These are phyloP conservation scores for Urochloa ruziziensis DNA, from an alignment of 176 grass and related monocot genomes.

Conservation along the genomic window DNA sequence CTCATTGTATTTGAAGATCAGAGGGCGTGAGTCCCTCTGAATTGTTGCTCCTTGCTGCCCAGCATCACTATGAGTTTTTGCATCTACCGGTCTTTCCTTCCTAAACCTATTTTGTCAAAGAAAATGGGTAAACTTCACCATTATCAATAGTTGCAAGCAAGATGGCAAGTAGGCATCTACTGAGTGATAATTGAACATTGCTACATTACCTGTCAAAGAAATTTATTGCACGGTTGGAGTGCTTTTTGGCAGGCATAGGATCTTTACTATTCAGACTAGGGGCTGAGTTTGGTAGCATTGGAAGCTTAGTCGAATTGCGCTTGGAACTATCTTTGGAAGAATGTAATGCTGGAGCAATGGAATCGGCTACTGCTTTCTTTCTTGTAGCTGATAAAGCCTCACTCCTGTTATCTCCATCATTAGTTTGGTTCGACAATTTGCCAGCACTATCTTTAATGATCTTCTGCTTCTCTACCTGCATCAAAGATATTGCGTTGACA, in stretches of 20 bases:
- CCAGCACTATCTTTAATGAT: slow-evolving; percentile 70
- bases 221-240: slow-evolving; percentile 33
- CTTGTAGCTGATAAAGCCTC: slow-evolving; percentile 31
- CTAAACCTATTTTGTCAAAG: slow-evolving; percentile 61
- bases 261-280: slow-evolving; percentile 35
- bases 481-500: slow-evolving; percentile 21
- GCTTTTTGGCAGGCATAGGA: slow-evolving; percentile 48
- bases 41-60: slow-evolving; percentile 48
- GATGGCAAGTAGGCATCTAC: slow-evolving; percentile 4
- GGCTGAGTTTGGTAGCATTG: slow-evolving; percentile 29
- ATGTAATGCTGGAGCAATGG: slow-evolving; percentile 9
- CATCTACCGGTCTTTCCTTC: slow-evolving; percentile 52
- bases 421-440: slow-evolving; percentile 43
- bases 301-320: slow-evolving; percentile 23
- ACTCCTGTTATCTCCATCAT: slow-evolving; percentile 15
- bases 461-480: slow-evolving; percentile 81
- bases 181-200: not conserved
- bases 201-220: slow-evolving; percentile 81
- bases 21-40: slow-evolving; percentile 67
- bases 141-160: slow-evolving; percentile 13
- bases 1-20: slow-evolving; percentile 99
- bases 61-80: slow-evolving; percentile 28
- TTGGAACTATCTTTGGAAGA: slow-evolving; percentile 36
- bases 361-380: slow-evolving; percentile 28
- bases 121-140: slow-evolving; percentile 16